Evolutionary conservation across 2,329 filamentous ascomycete genomes (phyloP).

Genomic region (Corynespora cassiicola): DNA sequence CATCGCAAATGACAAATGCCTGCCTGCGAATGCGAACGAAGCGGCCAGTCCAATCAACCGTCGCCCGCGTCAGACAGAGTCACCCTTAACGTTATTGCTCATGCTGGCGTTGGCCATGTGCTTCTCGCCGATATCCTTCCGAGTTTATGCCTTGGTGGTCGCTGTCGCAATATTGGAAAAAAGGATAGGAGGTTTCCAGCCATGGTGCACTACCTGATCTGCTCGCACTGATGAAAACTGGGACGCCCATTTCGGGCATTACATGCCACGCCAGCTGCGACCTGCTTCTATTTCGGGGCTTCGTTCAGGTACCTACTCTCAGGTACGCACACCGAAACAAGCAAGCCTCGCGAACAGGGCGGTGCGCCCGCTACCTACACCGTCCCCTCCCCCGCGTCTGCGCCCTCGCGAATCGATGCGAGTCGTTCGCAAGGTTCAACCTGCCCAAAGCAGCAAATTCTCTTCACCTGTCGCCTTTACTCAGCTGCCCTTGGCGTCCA

Average conservation of each 20-base stretch:
- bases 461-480: constrained; percentile 8
- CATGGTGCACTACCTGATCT: constrained; percentile 35
- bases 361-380: constrained; percentile 2
- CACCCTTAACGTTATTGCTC: constrained; percentile 20
- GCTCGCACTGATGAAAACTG: constrained; percentile 10
- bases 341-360: background rate
- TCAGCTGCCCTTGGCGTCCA: constrained; percentile 17
- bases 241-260: background rate
- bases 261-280: constrained; percentile 1
- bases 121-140: too few relatives aligned
- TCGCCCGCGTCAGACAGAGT: background rate
- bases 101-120: constrained; percentile 5
- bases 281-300: background rate
- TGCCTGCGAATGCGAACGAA: too few relatives aligned
- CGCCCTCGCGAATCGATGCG: constrained; percentile 10
- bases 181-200: constrained; percentile 33
- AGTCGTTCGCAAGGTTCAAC: constrained; percentile 19
- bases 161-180: too few relatives aligned
- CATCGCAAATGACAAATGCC: background rate
- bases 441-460: constrained; percentile 15
- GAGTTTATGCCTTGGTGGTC: too few relatives aligned
- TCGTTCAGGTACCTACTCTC: background rate
- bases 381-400: constrained; percentile 16
- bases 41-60: background rate
- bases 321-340: background rate